Evolutionary conservation across 169 alveolate genomes (phyloP), one percentile per base, ranked within the genome.

Genomic region (Eimeria acervulina): DNA sequence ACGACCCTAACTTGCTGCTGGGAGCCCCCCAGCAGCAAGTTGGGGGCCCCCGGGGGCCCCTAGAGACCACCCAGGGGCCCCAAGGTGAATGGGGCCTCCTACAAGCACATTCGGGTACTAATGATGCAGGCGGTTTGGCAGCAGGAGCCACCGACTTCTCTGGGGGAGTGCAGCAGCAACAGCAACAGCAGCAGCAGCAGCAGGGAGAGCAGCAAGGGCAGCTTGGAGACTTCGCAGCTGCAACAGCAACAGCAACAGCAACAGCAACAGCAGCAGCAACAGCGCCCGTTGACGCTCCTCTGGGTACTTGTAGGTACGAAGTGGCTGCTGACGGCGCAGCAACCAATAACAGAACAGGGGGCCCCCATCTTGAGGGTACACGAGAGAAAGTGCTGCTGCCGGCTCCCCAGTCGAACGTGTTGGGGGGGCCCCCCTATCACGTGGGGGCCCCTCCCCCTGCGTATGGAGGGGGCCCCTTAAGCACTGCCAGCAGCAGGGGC

Each of bases 401-500:
- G 84, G 51, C 15, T 28, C 26, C 38, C 84, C 84, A 74, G 42
- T 10, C 7, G 21, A 1, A 21, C 38, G 51, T 38, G 28, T 15
- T 66, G 76, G 15, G 15, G 15, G 59, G 59, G 7, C 59, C 59
- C 59, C 59, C 59, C 15, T 51, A 12, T 17, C 59, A 51, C 15
- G 59, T 51, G 59, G 59, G 59, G n/a, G n/a, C n/a, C 59, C 59
- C 59, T 0, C 59, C 59, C 59, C 21, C 7, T 17, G 59, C 59
- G 7, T 51, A 51, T 51, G 59, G 59, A 1, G 59, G 59, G 15
- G n/a, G n/a, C n/a, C n/a, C 59, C 59, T 51, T 1, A 10, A 51
- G 59, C 59, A 17, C 84, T 31, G 84, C 84, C 47, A n/a, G 19
- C 84, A 74, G 38, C 84, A 38, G 13, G 21, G 51, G 84, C 51